A percentile compares a stretch with the other conserved stretches of the same genome.
phyloP scores from a whole-genome alignment of 192 early-diverging fungal species.

The Coemansia sp. region DNA sequence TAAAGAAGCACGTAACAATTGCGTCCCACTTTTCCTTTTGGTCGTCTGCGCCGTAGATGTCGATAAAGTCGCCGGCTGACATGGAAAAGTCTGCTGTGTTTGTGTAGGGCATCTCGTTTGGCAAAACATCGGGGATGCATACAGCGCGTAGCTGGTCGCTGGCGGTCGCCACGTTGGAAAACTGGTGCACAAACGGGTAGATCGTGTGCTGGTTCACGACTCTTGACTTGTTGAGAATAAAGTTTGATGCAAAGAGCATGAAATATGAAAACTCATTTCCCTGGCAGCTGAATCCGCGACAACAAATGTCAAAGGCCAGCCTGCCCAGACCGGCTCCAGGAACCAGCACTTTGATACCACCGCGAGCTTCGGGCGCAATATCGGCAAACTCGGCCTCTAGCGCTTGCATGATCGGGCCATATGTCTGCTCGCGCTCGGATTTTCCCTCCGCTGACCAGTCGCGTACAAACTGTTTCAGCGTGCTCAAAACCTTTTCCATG shows the following conservation, averaged over 20 bases:
- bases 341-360: slow-evolving; percentile 71
- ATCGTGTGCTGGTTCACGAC: slow-evolving; percentile 64
- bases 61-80: slow-evolving; percentile 96
- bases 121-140: slow-evolving; percentile 81
- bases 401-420: slow-evolving; percentile 75
- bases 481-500: slow-evolving; percentile 88
- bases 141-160: slow-evolving; percentile 68
- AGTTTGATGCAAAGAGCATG: slow-evolving; percentile 94
- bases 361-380: slow-evolving; percentile 45
- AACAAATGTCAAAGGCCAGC: slow-evolving; percentile 89
- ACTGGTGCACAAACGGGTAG: slow-evolving; percentile 92
- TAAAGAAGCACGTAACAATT: slow-evolving; percentile 94
- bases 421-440: slow-evolving; percentile 75
- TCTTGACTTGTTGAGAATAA: slow-evolving; percentile 82
- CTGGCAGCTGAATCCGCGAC: slow-evolving; percentile 71
- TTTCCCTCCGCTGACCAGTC: slow-evolving; percentile 91
- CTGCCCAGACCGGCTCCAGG: slow-evolving; percentile 97
- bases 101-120: slow-evolving; percentile 46
- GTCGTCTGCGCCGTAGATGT: slow-evolving; percentile 74
- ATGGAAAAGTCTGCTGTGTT: slow-evolving; percentile 82
- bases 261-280: slow-evolving; percentile 97
- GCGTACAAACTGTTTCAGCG: slow-evolving; percentile 90
- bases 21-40: slow-evolving; percentile 79
- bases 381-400: slow-evolving; percentile 61
- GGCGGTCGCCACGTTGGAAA: slow-evolving; percentile 70